Percentiles rank a stretch among this genome's conserved stretches.
These are phyloP conservation scores for Helianthus tuberosus DNA, from an alignment of 129 eudicot species.

Conservation along the genomic window DNA sequence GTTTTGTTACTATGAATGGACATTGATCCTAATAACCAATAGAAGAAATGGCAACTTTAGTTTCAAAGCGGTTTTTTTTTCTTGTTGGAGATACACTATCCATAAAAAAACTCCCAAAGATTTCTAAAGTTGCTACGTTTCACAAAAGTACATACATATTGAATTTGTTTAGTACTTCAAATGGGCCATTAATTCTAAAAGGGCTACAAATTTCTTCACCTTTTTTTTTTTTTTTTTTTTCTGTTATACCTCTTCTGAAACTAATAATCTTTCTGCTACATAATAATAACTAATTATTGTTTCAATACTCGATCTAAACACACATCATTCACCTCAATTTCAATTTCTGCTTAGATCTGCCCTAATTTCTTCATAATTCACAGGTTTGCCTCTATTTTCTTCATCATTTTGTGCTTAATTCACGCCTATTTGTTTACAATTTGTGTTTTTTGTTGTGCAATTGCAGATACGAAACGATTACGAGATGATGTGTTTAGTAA, in stretches of 20 bases:
- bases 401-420: slow-evolving; percentile 16
- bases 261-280: slow-evolving; percentile 22
- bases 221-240: too few relatives aligned
- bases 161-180: too few relatives aligned
- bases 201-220: slow-evolving; percentile 34
- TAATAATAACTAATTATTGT: slow-evolving; percentile 7
- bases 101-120: too few relatives aligned
- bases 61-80: too few relatives aligned
- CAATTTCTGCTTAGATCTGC: slow-evolving; percentile 37
- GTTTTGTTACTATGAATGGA: too few relatives aligned
- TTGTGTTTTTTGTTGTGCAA: slow-evolving; percentile 4
- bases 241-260: slow-evolving; percentile 19
- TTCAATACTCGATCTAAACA: slow-evolving; percentile 18
- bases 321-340: slow-evolving; percentile 24
- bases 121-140: too few relatives aligned
- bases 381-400: slow-evolving; percentile 28
- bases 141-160: too few relatives aligned
- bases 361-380: slow-evolving; percentile 24
- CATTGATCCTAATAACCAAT: too few relatives aligned
- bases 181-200: too few relatives aligned
- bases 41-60: too few relatives aligned
- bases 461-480: slow-evolving; percentile 86
- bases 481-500: slow-evolving; percentile 77
- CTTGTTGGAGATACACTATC: too few relatives aligned
- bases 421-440: background rate